These are phyloP conservation scores for Trichoderma reesei DNA, from an alignment of 495 filamentous ascomycete species.

Conservation along the genomic window DNA sequence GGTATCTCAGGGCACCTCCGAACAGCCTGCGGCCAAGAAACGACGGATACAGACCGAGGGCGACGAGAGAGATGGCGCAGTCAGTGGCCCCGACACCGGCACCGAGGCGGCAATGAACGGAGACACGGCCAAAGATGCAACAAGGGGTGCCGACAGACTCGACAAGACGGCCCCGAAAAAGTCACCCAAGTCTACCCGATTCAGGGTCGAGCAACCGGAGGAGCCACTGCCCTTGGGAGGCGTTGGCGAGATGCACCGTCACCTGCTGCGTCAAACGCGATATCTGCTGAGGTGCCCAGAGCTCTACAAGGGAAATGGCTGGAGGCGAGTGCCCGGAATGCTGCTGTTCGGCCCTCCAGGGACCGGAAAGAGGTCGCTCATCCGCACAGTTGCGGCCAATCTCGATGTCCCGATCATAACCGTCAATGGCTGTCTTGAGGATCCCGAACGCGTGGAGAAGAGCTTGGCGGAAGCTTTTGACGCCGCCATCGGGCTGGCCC, in stretches of 20 bases:
- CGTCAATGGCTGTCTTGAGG: not conserved
- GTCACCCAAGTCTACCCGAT: slow-evolving; percentile 4
- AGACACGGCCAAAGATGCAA: not conserved
- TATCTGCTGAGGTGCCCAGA: slow-evolving; percentile 3
- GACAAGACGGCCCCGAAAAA: not conserved
- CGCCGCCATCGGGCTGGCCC: slow-evolving; percentile 77
- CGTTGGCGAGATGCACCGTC: not conserved
- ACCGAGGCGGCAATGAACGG: not conserved
- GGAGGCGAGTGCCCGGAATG: slow-evolving; percentile 9
- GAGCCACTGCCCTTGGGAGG: not conserved
- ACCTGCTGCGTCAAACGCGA: not conserved
- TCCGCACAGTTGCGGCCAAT: not conserved
- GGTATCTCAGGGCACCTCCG: not conserved
- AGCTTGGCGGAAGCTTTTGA: slow-evolving; percentile 86
- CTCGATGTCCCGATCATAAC: slow-evolving; percentile 7
- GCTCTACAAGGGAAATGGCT: not conserved
- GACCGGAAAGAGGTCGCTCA: slow-evolving; percentile 8
- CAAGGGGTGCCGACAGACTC: not conserved
- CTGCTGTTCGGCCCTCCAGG: slow-evolving; percentile 10
- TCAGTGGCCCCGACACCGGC: slow-evolving; percentile 7
- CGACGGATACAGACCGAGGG: slow-evolving; percentile 15
- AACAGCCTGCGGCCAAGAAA: slow-evolving; percentile 19
- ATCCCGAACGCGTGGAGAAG: slow-evolving; percentile 50
- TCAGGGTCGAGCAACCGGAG: not conserved
- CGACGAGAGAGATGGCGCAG: slow-evolving; percentile 11